Evolutionary conservation across 257 asterid species (phyloP), one percentile per base, ranked within the genome.

Genomic region (Knoxia roxburghii): DNA sequence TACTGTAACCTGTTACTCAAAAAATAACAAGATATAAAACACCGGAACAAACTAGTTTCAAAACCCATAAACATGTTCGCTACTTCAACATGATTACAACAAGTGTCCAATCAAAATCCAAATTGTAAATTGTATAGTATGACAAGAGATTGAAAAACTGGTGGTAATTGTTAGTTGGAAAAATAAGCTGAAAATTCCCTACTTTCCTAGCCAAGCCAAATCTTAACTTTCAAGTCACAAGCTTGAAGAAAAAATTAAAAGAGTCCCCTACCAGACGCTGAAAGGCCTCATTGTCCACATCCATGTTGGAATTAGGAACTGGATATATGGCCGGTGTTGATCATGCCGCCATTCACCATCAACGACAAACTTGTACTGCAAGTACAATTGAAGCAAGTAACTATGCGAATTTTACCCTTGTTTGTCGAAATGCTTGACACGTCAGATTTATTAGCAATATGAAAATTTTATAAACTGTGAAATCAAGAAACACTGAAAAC

Each of bases 261-360:
- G 4, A 56, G 57, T 61, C 55, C 39, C 87, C 70, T 86, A 90
- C 99, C 96, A 80, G 72, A 32, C 85, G 93, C 80, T 86, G 95
- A 69, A 88, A 82, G 73, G 85, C 80, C 74, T 81, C 95, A 37
- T 81, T 88, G 72, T 94, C 97, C 61, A 94, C 96, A 68, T 90
- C 99, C 97, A 94, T 94, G 85, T 80, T 88, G 78, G 88, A 80
- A 73, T 74, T 85, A 77, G 87, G 80, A 75, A 77, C 57, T 78
- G 80, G 67, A 83, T 81, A 63, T 78, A 80, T 67, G 95, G 92
- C 72, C 86, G 95, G 69, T 77, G 89, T 71, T 94, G 97, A 54
- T 94, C 99, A 64, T 94, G 95, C 68, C 95, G 84, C 89, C 95
- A 87, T 73, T 90, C 99, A 71, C 97, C 99, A 82, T 90, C 99